A percentile compares a stretch with the other conserved stretches of the same genome.
phyloP scores from a whole-genome alignment of 257 asterid species.

The Petrea volubilis region DNA sequence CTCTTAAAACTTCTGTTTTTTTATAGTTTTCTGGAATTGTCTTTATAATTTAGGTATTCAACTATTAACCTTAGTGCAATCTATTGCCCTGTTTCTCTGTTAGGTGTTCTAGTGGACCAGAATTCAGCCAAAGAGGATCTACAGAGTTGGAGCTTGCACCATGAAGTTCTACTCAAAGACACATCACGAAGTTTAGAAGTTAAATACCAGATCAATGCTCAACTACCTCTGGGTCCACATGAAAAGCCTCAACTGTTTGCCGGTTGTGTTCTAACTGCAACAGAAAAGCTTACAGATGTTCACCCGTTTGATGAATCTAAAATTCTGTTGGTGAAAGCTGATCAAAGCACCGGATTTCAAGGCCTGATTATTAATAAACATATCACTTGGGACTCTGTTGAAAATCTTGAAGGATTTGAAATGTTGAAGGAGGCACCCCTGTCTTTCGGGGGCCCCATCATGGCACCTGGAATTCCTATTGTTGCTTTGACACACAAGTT shows the following conservation, averaged over 20 bases:
- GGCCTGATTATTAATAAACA: slow-evolving; percentile 80
- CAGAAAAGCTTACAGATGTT: slow-evolving; percentile 59
- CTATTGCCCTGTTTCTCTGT: slow-evolving; percentile 20
- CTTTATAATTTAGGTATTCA: not conserved
- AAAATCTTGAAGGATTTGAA: slow-evolving; percentile 50
- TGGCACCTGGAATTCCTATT: slow-evolving; percentile 79
- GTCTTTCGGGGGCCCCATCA: slow-evolving; percentile 83
- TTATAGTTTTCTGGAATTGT: not conserved
- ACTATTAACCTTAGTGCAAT: not conserved
- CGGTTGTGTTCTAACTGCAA: slow-evolving; percentile 74
- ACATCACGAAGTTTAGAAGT: slow-evolving; percentile 35
- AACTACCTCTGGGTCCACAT: slow-evolving; percentile 34
- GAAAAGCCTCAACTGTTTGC: slow-evolving; percentile 48
- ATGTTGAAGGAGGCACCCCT: slow-evolving; percentile 65
- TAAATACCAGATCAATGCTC: slow-evolving; percentile 38
- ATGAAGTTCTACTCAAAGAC: slow-evolving; percentile 69
- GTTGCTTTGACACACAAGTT: slow-evolving; percentile 55
- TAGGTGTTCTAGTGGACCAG: slow-evolving; percentile 46
- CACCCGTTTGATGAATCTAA: slow-evolving; percentile 81
- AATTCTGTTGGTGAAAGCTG: slow-evolving; percentile 67
- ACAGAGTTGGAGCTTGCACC: slow-evolving; percentile 40
- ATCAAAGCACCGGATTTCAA: slow-evolving; percentile 54
- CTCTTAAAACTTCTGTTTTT: not conserved
- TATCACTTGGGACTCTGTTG: slow-evolving; percentile 75
- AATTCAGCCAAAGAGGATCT: slow-evolving; percentile 25